Evolutionary conservation across 108 stramenopile genomes (phyloP).

Genomic region (Mayamaea pseudoterrestris): DNA sequence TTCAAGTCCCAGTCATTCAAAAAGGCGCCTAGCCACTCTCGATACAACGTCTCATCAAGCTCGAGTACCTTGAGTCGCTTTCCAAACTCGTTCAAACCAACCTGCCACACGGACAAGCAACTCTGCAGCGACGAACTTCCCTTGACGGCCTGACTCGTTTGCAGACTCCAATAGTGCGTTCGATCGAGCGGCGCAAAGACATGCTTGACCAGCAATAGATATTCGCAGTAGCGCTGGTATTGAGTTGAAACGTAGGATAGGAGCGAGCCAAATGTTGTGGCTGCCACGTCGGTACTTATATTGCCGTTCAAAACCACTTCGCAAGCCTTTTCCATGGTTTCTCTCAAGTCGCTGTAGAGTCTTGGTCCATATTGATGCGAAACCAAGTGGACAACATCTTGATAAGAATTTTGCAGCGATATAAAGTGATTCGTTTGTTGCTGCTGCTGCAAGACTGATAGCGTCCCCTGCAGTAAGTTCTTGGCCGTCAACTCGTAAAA

Average conservation of each 20-base stretch:
- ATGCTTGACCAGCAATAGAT: slow-evolving; percentile 31
- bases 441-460: slow-evolving; percentile 13
- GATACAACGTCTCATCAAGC: slow-evolving; percentile 22
- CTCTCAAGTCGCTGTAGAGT: slow-evolving; percentile 46
- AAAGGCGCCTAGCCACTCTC: slow-evolving; percentile 24
- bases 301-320: slow-evolving; percentile 20
- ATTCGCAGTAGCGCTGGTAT: slow-evolving; percentile 35
- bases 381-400: slow-evolving; percentile 54
- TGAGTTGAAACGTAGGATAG: slow-evolving; percentile 19
- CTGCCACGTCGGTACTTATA: slow-evolving; percentile 2
- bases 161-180: slow-evolving; percentile 19
- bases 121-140: not conserved
- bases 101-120: slow-evolving; percentile 17
- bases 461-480: slow-evolving; percentile 32
- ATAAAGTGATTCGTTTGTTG: not conserved
- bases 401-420: slow-evolving; percentile 56
- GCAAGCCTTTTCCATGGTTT: slow-evolving; percentile 40
- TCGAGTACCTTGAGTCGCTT: slow-evolving; percentile 15
- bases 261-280: too few species aligned
- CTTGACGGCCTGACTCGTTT: not conserved
- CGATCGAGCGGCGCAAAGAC: slow-evolving; percentile 42
- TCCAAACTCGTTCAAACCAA: slow-evolving; percentile 28
- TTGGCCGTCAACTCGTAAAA: slow-evolving; percentile 50
- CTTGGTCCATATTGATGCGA: slow-evolving; percentile 56
- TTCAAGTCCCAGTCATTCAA: slow-evolving; percentile 3